Evolutionary conservation across 1,284 basidiomycete genomes (phyloP), one percentile per base, ranked within the genome.

Genomic region (Cronartium quercuum): DNA sequence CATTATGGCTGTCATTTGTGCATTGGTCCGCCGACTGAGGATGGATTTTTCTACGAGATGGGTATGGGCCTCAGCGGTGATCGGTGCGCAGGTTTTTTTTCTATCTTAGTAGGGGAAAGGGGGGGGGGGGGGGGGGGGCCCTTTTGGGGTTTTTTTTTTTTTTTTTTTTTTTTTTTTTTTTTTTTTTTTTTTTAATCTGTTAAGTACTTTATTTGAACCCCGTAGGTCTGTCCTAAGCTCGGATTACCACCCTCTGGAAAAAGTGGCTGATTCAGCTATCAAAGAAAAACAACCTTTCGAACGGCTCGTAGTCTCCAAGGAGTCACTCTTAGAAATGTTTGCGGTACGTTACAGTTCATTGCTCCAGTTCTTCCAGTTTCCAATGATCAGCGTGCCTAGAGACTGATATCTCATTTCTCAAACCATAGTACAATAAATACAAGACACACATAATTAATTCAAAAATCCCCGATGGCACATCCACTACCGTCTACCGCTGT

Each of bases 21-120:
- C 81, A 89, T 98, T 79, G 96, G 96, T 15, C 96, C 96, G 24
- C 96, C 96, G 24, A 94, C 93, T 2, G 94, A 97, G 58, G 95
- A 98, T 38, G 96, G 96, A 15, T 99, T 99, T 87, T 99, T 96
- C 87, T 98, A 99, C 82, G 96, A 99, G 83, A 98, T 99, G 96
- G 80, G 77, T 75, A 78, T 77, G 34, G 38, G 24, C 51, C 87
- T 86, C 6, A 91, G 90, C 74, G 84, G 87, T 51, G 88, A 91
- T 70, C 84, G 89, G 88, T 87, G 65, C 42, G 84, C 78, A 10
- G 24, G 42, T 40, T 51, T 24, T 57, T 66, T 0, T 34, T 1
- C 34, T 44, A 5, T 37, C 18, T n/a, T 65, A 60, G 69, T n/a
- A n/a, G n/a, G n/a, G n/a, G n/a, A n/a, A n/a, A n/a, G n/a, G n/a